Conservation (phyloP, 75 land plant genomes). For the Sequoiadendron giganteum region DNA sequence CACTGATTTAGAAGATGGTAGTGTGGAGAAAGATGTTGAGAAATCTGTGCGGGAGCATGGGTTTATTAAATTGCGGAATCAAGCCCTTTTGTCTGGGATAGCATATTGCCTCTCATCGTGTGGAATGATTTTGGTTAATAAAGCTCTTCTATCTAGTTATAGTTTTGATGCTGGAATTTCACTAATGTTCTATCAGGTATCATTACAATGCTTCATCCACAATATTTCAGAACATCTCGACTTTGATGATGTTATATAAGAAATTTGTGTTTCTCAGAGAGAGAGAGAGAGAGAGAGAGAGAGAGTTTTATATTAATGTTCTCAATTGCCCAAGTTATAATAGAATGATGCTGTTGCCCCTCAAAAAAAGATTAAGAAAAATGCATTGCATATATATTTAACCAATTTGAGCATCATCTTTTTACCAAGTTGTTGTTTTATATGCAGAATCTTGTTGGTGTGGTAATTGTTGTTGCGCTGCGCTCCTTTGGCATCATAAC, state of each 20-base stretch:
- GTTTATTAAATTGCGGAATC: slow-evolving; percentile 59
- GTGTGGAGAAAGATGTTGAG: slow-evolving; percentile 36
- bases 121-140: slow-evolving; percentile 92
- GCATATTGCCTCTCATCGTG: slow-evolving; percentile 96
- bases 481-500: slow-evolving; percentile 63
- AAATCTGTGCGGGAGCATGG: slow-evolving; percentile 23
- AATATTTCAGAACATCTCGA: background rate
- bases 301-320: background rate
- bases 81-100: slow-evolving; percentile 79
- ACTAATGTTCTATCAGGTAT: slow-evolving; percentile 90
- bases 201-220: background rate
- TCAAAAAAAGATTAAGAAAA: too few species aligned
- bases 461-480: slow-evolving; percentile 59
- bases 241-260: background rate
- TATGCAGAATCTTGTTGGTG: slow-evolving; percentile 87
- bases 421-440: background rate
- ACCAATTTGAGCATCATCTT: background rate
- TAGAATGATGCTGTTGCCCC: slow-evolving; percentile 31
- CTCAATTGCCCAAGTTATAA: slow-evolving; percentile 3
- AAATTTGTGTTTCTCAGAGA: background rate
- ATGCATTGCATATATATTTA: background rate
- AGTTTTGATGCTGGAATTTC: slow-evolving; percentile 87
- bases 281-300: too few species aligned
- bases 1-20: slow-evolving; percentile 66
- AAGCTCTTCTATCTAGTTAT: slow-evolving; percentile 78